These are phyloP conservation scores for Diaporthe eres DNA, from an alignment of 2,329 filamentous ascomycete genomes.

Conservation along the genomic window DNA sequence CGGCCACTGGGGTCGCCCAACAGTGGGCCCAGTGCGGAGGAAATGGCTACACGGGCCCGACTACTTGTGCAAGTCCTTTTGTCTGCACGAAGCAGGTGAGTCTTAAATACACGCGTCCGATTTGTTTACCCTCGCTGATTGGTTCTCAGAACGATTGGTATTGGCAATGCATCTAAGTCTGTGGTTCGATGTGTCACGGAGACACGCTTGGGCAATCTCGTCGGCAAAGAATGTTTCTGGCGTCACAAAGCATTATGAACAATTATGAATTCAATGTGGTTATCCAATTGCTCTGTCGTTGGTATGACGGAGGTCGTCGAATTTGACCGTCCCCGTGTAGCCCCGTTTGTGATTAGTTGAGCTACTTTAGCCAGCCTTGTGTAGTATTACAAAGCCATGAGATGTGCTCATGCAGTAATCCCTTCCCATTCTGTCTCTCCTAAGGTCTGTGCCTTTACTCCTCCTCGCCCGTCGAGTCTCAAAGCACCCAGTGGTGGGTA, in stretches of 20 bases:
- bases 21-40: slow-evolving; percentile 22
- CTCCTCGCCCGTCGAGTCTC: neutral
- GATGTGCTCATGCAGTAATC: neutral
- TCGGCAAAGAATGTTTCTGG: neutral
- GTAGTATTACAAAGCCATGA: neutral
- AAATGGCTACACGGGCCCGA: neutral
- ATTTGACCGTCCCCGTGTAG: too few relatives aligned
- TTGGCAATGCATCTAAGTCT: slow-evolving; percentile 3
- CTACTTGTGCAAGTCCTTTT: slow-evolving; percentile 1
- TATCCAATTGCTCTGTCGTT: neutral
- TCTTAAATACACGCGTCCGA: rapidly evolving
- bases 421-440: neutral
- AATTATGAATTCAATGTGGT: neutral
- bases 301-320: neutral
- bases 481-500: neutral
- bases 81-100: slow-evolving; percentile 26
- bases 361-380: neutral
- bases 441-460: neutral
- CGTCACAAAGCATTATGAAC: neutral
- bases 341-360: neutral
- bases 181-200: neutral
- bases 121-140: neutral
- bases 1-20: neutral
- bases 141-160: neutral
- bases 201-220: rapidly evolving